Conservation (phyloP, 768 basidiomycete genomes). For the Imleria badia region DNA sequence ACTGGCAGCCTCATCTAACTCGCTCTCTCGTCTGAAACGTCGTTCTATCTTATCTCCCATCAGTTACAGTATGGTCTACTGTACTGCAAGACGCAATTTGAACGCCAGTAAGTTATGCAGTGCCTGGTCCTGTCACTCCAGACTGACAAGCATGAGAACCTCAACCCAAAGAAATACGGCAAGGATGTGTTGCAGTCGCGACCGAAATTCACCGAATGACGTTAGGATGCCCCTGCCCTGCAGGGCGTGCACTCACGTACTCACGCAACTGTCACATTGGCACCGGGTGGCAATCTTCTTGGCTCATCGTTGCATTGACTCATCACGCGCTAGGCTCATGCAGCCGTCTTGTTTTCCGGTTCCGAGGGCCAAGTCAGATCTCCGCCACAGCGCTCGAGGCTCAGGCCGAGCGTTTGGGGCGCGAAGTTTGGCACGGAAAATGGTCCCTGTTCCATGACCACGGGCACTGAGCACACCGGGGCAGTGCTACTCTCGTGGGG, state of each 20-base stretch:
- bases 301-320: slow-evolving; percentile 11
- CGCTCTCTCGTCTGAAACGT: slow-evolving; percentile 11
- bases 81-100: neutral
- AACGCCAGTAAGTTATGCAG: neutral
- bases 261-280: slow-evolving; percentile 4
- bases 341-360: slow-evolving; percentile 16
- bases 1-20: neutral
- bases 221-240: no score
- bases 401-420: slow-evolving; percentile 6
- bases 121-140: slow-evolving; percentile 1
- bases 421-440: slow-evolving; percentile 1
- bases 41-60: slow-evolving; percentile 10
- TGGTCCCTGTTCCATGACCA: slow-evolving; percentile 3
- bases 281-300: slow-evolving; percentile 1
- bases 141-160: slow-evolving; percentile 7
- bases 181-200: neutral
- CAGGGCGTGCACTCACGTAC: neutral
- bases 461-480: slow-evolving; percentile 3
- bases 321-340: slow-evolving; percentile 9
- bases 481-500: slow-evolving; percentile 8
- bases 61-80: neutral
- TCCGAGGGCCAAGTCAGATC: slow-evolving; percentile 24
- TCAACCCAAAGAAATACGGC: neutral
- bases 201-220: neutral
- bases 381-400: slow-evolving; percentile 6